A percentile compares a stretch with the other conserved stretches of the same genome.
Evolutionary conservation across 306 rosid genomes (phyloP).

Genomic region (Vigna mungo): DNA sequence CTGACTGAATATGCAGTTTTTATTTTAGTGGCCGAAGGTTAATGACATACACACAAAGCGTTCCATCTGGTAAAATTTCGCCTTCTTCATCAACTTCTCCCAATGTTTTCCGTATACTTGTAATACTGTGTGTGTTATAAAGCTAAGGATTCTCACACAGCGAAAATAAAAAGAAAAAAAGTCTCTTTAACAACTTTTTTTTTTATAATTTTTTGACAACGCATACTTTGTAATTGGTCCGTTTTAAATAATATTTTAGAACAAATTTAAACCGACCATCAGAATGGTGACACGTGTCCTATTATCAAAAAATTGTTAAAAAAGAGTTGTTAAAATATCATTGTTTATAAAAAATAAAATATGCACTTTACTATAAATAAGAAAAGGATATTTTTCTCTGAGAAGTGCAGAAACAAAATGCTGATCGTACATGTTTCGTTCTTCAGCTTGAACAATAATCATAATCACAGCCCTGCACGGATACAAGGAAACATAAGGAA

Average conservation of each 20-base stretch:
- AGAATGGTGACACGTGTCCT: too few relatives aligned
- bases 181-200: too few relatives aligned
- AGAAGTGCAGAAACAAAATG: slow-evolving; percentile 67
- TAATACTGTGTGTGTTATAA: slow-evolving; percentile 66
- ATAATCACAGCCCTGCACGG: slow-evolving; percentile 73
- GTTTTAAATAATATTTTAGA: too few relatives aligned
- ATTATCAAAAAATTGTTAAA: too few relatives aligned
- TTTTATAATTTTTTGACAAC: too few relatives aligned
- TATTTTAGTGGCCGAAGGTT: background rate
- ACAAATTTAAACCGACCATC: too few relatives aligned
- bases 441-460: slow-evolving; percentile 87
- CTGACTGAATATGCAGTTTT: too few relatives aligned
- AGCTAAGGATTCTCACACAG: slow-evolving; percentile 59
- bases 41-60: slow-evolving; percentile 59
- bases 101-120: slow-evolving; percentile 73
- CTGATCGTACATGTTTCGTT: slow-evolving; percentile 95
- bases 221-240: too few relatives aligned
- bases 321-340: too few relatives aligned
- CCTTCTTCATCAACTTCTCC: slow-evolving; percentile 83
- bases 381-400: slow-evolving; percentile 91
- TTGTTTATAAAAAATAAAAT: slow-evolving; percentile 22
- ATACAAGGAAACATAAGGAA: slow-evolving; percentile 26
- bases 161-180: slow-evolving; percentile 20
- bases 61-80: slow-evolving; percentile 76
- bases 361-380: background rate